These are phyloP conservation scores for Plasmodium sp. DNA, from an alignment of 169 alveolate genomes.

Conservation along the genomic window DNA sequence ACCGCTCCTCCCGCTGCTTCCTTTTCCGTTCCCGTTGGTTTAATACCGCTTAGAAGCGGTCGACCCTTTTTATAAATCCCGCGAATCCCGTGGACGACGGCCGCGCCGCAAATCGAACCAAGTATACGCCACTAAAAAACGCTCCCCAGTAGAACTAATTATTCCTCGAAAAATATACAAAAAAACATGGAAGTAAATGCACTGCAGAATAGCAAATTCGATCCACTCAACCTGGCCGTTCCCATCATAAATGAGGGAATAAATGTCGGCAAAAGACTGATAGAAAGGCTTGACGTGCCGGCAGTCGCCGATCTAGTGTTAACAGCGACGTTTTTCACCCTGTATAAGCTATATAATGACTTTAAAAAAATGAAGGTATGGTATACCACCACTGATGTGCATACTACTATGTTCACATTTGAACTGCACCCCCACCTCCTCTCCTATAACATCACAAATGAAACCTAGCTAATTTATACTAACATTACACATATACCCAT, in stretches of 20 bases:
- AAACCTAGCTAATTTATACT: neutral
- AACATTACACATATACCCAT: neutral
- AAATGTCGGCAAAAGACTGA: constrained; percentile 1
- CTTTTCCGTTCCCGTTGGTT: neutral
- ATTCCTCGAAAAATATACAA: neutral
- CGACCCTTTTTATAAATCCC: neutral
- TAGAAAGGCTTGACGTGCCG: neutral
- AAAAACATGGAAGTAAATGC: neutral
- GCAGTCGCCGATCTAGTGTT: neutral
- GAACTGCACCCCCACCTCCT: neutral
- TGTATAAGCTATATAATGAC: neutral
- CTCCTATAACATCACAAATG: neutral
- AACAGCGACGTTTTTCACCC: neutral
- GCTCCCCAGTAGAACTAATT: neutral
- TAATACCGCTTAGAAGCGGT: neutral
- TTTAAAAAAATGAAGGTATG: neutral
- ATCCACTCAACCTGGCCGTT: neutral
- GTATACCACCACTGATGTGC: neutral
- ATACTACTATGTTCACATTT: neutral
- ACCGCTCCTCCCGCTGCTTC: neutral
- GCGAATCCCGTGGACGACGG: neutral
- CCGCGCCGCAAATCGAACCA: neutral
- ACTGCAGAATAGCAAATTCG: neutral
- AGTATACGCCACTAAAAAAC: neutral
- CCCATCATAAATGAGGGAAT: neutral